Evolutionary conservation across 1,139 yeast species (phyloP).

Genomic region (Arxiozyma slooffiae): DNA sequence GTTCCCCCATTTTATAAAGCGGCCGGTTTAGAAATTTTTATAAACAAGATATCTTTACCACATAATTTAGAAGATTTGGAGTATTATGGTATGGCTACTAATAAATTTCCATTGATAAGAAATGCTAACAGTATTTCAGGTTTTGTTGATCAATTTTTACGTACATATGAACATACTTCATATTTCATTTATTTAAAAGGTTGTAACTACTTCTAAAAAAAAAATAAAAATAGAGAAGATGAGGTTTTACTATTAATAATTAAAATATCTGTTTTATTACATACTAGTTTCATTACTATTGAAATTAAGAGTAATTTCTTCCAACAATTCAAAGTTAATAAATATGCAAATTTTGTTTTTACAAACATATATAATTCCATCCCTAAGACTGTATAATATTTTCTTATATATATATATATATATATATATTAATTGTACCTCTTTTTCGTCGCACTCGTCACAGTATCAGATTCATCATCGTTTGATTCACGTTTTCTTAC

Average conservation of each 20-base stretch:
- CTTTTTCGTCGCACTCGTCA: neutral
- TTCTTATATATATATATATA: neutral
- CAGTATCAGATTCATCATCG: neutral
- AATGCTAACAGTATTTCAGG: slow-evolving; percentile 5
- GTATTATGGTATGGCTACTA: slow-evolving; percentile 23
- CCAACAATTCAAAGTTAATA: neutral
- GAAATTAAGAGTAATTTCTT: neutral
- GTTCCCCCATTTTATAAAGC: slow-evolving; percentile 47
- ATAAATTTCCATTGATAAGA: slow-evolving; percentile 1
- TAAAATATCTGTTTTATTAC: neutral
- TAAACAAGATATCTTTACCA: slow-evolving; percentile 38
- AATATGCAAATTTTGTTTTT: neutral
- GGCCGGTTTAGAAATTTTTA: slow-evolving; percentile 43
- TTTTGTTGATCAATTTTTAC: slow-evolving; percentile 18
- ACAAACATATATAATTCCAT: neutral
- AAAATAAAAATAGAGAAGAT: no score
- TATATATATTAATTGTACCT: neutral
- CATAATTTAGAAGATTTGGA: slow-evolving; percentile 36
- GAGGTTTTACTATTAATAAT: no score
- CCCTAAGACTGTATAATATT: neutral
- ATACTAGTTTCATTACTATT: neutral
- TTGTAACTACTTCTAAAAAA: slow-evolving; percentile 19
- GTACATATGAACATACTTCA: slow-evolving; percentile 25
- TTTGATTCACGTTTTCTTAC: slow-evolving; percentile 3
- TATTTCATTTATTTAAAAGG: slow-evolving; percentile 23